phyloP scores from a whole-genome alignment of 1,284 basidiomycete species.

The Cystobasidium sp. region DNA sequence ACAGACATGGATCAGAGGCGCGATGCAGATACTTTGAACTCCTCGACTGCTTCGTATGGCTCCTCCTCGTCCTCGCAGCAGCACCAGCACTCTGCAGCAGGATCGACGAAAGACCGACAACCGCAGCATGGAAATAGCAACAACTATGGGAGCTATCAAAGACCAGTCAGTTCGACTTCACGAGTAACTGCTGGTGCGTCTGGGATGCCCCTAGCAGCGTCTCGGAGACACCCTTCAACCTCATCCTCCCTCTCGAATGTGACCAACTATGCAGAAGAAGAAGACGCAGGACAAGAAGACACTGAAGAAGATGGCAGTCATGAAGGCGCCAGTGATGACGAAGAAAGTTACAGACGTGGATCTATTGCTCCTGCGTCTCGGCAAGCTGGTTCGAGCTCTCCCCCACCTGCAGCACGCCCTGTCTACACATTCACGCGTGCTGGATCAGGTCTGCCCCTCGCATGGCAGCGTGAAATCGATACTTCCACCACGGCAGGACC shows the following conservation, averaged over 20 bases:
- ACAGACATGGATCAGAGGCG: no score
- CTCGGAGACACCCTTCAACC: constrained; percentile 4
- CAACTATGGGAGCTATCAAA: background rate
- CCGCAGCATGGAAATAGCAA: background rate
- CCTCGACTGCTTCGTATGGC: background rate
- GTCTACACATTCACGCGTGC: constrained; percentile 10
- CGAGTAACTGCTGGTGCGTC: background rate
- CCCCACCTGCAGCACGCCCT: background rate
- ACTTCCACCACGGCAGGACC: background rate
- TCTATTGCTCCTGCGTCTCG: background rate
- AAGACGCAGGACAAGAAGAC: background rate
- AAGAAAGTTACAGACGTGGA: background rate
- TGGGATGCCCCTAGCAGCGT: background rate
- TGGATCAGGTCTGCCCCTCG: constrained; percentile 18
- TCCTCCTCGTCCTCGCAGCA: background rate
- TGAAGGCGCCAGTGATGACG: background rate
- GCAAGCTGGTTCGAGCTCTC: background rate
- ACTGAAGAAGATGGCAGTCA: background rate
- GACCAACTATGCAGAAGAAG: constrained; percentile 22
- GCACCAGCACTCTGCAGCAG: no score
- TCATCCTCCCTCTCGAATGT: constrained; percentile 33
- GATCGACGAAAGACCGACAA: background rate
- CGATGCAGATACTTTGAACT: no score
- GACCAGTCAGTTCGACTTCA: background rate
- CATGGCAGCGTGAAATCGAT: background rate